Base-by-base conservation (phyloP, 768 basidiomycete genomes). In the Lyophyllum shimeji region DNA sequence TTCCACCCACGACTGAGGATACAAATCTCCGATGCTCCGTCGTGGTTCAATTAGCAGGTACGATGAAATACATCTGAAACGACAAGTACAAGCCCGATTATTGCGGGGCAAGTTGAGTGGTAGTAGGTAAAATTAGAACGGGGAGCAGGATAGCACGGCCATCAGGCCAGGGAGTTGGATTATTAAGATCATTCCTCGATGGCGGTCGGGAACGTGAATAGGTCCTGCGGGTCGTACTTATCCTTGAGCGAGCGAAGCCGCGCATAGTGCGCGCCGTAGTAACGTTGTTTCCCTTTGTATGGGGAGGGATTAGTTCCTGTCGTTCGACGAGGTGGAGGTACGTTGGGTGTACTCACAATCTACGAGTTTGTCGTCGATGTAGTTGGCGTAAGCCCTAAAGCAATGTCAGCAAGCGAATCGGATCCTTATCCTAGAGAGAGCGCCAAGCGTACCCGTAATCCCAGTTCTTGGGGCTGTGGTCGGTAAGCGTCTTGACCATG, bases 141-240 rank as follows among this genome's bases (percentile, higher is more conserved):
- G 9, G 29, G 29, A 29, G 9, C 29, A n/a, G 29, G 29, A 29
- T 29, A 29, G 29, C 29, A 5, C 9, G 4, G 29, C 9, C 29
- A 4, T 4, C 29, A 9, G n/a, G n/a, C n/a, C n/a, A n/a, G n/a
- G n/a, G n/a, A n/a, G n/a, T n/a, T 29, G 34, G 15, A 40, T 40
- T 18, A 40, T 40, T 40, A n/a, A n/a, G n/a, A n/a, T n/a, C 2
- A n/a, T 40, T 15, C n/a, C 68, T 29, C 61, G 13, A 75, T 68
- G 18, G 63, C 66, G 24, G 65, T 66, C 0, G 75, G 75, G 67
- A 79, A 79, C 20, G 66, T 59, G 46, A 79, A 79, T 1, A 74
- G 61, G 24, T 72, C 63, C 3, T 63, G 53, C 0, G 77, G 77
- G 54, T 78, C 76, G 33, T 72, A 64, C n/a, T 44, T 52, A n/a